A percentile compares a stretch with the other conserved stretches of the same genome.
Conservation (phyloP, 768 basidiomycete genomes). For the Neoboletus brunneissimus region DNA sequence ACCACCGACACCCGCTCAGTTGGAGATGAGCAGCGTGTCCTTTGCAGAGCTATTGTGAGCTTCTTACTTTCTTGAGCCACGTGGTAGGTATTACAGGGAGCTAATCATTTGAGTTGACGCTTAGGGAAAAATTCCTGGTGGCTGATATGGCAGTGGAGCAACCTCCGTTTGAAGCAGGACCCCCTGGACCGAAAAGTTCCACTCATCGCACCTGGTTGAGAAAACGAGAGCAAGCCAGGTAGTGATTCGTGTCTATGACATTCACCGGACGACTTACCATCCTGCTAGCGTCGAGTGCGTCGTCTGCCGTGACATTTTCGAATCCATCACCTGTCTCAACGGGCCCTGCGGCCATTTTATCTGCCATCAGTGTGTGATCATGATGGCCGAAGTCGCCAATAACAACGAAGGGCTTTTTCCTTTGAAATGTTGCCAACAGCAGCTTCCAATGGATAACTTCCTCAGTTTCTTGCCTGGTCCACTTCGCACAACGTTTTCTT, state of each 20-base stretch:
- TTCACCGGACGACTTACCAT: not conserved
- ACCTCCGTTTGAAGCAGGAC: not conserved
- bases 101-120: not conserved
- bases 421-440: constrained; percentile 46
- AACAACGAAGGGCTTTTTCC: constrained; percentile 52
- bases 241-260: not conserved
- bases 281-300: constrained; percentile 32
- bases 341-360: constrained; percentile 48
- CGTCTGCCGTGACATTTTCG: constrained; percentile 39
- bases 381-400: constrained; percentile 42
- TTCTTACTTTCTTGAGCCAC: not conserved
- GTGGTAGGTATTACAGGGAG: too few species aligned
- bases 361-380: constrained; percentile 42
- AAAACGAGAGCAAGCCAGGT: not conserved
- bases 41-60: constrained; percentile 17
- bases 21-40: constrained; percentile 13
- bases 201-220: too few species aligned
- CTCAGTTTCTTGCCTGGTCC: constrained; percentile 31
- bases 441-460: constrained; percentile 33
- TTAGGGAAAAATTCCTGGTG: constrained; percentile 14
- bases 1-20: constrained; percentile 19
- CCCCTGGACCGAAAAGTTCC: not conserved
- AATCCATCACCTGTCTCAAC: constrained; percentile 23
- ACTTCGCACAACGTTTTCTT: constrained; percentile 34
- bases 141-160: not conserved